phyloP scores from a whole-genome alignment of 768 basidiomycete species.

The Termitomyces sp. region DNA sequence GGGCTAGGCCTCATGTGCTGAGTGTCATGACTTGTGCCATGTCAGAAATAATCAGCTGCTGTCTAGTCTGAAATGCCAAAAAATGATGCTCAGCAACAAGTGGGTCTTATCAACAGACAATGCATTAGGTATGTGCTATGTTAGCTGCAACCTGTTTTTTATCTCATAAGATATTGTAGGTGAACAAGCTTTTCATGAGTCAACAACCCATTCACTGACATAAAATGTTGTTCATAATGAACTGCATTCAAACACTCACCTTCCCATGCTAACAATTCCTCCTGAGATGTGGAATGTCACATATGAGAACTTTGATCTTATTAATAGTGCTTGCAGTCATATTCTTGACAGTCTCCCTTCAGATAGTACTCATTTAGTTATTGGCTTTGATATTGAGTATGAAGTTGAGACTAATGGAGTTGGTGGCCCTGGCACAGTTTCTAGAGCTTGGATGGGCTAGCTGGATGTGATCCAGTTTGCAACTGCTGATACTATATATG shows the following conservation, averaged over 20 bases:
- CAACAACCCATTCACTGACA: background rate
- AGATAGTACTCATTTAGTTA: background rate
- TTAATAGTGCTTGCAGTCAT: constrained; percentile 4
- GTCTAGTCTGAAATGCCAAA: too few species aligned
- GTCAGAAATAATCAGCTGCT: too few species aligned
- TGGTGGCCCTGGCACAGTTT: background rate
- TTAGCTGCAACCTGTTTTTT: too few species aligned
- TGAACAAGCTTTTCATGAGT: constrained; percentile 8
- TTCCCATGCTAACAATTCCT: background rate
- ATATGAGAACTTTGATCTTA: constrained; percentile 3
- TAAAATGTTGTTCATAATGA: background rate
- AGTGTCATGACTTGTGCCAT: too few species aligned
- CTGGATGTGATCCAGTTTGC: constrained; percentile 7
- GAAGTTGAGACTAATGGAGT: constrained; percentile 2
- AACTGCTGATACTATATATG: background rate
- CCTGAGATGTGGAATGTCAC: background rate
- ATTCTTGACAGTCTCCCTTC: background rate
- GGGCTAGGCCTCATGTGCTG: too few species aligned
- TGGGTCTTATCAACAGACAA: too few species aligned
- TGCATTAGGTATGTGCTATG: too few species aligned
- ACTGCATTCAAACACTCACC: background rate
- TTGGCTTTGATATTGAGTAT: constrained; percentile 8
- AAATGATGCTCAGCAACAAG: too few species aligned
- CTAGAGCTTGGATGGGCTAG: background rate
- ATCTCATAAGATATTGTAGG: background rate